Percentiles rank a stretch among this genome's conserved stretches.
Conservation (phyloP, 495 filamentous ascomycete genomes). For the Talaromyces nanjingensis region DNA sequence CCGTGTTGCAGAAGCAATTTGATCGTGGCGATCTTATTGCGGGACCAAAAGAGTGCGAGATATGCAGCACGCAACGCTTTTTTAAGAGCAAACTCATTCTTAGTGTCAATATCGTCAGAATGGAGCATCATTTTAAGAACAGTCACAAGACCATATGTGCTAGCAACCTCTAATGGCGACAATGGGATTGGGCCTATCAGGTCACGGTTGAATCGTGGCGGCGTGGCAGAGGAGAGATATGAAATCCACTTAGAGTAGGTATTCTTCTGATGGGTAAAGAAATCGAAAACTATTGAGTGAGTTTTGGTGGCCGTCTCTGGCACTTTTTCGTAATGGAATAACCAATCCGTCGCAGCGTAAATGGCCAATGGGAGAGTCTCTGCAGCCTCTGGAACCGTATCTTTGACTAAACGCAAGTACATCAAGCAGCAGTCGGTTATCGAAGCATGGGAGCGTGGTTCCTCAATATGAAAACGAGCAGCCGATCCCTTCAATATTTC, state of each 20-base stretch:
- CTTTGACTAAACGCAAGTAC: constrained; percentile 1
- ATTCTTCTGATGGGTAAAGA: background rate
- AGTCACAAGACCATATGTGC: background rate
- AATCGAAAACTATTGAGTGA: background rate
- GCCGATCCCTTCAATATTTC: background rate
- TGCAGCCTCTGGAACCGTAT: background rate
- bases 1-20: background rate
- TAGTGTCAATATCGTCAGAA: background rate
- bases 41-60: background rate
- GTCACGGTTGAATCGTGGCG: no score
- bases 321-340: constrained; percentile 1
- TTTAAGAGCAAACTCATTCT: background rate
- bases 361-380: background rate
- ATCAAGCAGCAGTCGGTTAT: background rate
- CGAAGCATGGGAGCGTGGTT: background rate
- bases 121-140: constrained; percentile 2
- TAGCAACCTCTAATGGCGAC: background rate
- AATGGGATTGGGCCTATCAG: background rate
- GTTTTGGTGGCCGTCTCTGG: background rate
- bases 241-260: background rate
- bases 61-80: background rate
- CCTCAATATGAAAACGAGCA: background rate
- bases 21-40: background rate
- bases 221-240: background rate
- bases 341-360: background rate